A percentile compares a stretch with the other conserved stretches of the same genome.
Conservation (phyloP, 176 grass and related monocot genomes). For the Oryza longistaminata region DNA sequence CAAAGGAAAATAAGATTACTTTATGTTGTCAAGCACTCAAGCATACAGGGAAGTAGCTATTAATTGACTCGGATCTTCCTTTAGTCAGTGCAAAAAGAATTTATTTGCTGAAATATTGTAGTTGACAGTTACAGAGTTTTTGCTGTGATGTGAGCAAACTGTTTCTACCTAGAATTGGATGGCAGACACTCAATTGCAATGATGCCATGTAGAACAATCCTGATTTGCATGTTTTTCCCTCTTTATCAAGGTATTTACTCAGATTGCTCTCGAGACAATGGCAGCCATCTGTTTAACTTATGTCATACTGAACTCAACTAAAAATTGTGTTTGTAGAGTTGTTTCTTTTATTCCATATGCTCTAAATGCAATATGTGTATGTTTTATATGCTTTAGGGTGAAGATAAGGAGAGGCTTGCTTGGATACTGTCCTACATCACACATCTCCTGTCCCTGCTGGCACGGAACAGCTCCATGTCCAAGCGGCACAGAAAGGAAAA, state of each 20-base stretch:
- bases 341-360: not conserved
- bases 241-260: not conserved
- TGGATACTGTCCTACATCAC: constrained; percentile 81
- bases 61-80: not conserved
- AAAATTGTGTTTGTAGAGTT: not conserved
- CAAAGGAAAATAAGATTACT: not conserved
- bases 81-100: not conserved
- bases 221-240: not conserved
- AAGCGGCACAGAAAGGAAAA: constrained; percentile 33
- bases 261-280: constrained; percentile 10
- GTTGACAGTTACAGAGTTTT: not conserved
- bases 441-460: constrained; percentile 71
- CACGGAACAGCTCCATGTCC: constrained; percentile 19
- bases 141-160: not conserved
- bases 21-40: not conserved
- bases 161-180: not conserved
- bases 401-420: constrained; percentile 65
- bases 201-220: constrained; percentile 13
- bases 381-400: constrained; percentile 47
- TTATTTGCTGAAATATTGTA: constrained; percentile 1
- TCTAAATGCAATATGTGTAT: constrained; percentile 32
- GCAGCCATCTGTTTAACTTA: not conserved
- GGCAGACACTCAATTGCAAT: not conserved
- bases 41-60: not conserved
- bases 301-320: constrained; percentile 10